Base-by-base conservation (phyloP, 805 yeast species). In the Metschnikowia dekortorum region DNA sequence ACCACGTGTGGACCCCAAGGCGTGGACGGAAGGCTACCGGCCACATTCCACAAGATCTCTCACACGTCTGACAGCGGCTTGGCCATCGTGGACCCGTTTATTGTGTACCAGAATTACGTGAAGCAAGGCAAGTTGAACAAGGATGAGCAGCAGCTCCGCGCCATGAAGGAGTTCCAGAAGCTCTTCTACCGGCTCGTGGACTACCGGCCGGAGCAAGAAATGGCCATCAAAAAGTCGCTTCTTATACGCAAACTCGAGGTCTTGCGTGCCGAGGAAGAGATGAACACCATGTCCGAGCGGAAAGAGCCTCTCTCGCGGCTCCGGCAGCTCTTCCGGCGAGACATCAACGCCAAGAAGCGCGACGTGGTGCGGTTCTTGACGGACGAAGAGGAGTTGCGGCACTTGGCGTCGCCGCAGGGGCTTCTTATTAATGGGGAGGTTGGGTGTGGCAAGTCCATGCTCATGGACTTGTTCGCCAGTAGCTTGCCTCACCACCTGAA, bases 371-470 rank as follows among this genome's bases (percentile, higher is more conserved):
- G 67, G 51, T 73, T 74, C 8, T 60, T 85, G 22, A 72, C 81
- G 0, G 85, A 83, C 59, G 87, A 84, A 54, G 87, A 83, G 51
- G 85, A 82, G 54, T 61, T 84, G 32, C 58, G 65, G 4, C 70
- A 78, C 48, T 70, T 81, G 49, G 71, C 78, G 1, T 73, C 87
- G 0, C 90, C 90, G 0, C 84, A 78, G 50, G 91, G 91, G 0
- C 65, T 85, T 5, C 61, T 83, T 42, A 63, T 83, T 6, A 81
- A 80, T 63, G 87, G 87, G 3, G 86, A 79, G 51, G 87, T 82
- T 4, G 91, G 91, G 0, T 81, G 87, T 56, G 91, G 91, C 1
- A 85, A 85, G 60, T 81, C 88, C 1, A 79, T 85, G 84, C 63
- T 85, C 44, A 79, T 85, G 80, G 89, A 85, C 56, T 78, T 85